These are phyloP conservation scores for Paecilomyces fulvus DNA, from an alignment of 2,329 filamentous ascomycete species.

Conservation along the genomic window DNA sequence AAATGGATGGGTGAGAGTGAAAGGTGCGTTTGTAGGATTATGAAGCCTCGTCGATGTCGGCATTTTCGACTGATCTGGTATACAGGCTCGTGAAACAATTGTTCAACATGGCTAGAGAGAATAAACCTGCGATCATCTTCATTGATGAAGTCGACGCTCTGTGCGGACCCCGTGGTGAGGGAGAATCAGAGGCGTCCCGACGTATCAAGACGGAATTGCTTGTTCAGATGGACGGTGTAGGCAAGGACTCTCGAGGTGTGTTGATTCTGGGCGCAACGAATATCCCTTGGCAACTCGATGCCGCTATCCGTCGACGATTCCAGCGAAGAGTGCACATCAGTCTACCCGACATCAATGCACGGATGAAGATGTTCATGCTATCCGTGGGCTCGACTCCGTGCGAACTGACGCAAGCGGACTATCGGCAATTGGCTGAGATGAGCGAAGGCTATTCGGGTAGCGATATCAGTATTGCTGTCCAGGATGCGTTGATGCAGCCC, in stretches of 20 bases:
- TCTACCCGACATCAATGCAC: constrained; percentile 74
- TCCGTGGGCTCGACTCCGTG: constrained; percentile 90
- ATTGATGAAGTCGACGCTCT: constrained; percentile 97
- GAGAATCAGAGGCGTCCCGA: constrained; percentile 92
- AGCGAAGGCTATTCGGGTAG: constrained; percentile 93
- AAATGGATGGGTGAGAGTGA: constrained; percentile 99
- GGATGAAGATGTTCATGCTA: constrained; percentile 92
- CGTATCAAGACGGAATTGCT: constrained; percentile 98
- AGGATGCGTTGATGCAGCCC: constrained; percentile 95
- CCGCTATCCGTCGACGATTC: constrained; percentile 90
- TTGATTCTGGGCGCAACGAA: constrained; percentile 94
- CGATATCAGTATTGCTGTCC: constrained; percentile 91
- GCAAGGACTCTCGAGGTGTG: constrained; percentile 88
- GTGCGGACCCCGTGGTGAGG: constrained; percentile 85
- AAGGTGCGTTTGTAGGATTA: constrained; percentile 51
- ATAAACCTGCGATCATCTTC: constrained; percentile 97
- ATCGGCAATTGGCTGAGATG: constrained; percentile 65
- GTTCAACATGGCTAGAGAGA: constrained; percentile 96
- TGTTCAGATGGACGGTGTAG: constrained; percentile 98
- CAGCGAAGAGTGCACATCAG: constrained; percentile 94
- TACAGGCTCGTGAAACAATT: constrained; percentile 84
- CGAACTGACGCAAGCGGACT: constrained; percentile 69
- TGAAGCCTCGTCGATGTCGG: background rate
- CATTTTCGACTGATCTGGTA: background rate
- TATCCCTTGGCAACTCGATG: constrained; percentile 97